Conservation (phyloP, 306 rosid genomes). For the Chamaecrista fasciculata region DNA sequence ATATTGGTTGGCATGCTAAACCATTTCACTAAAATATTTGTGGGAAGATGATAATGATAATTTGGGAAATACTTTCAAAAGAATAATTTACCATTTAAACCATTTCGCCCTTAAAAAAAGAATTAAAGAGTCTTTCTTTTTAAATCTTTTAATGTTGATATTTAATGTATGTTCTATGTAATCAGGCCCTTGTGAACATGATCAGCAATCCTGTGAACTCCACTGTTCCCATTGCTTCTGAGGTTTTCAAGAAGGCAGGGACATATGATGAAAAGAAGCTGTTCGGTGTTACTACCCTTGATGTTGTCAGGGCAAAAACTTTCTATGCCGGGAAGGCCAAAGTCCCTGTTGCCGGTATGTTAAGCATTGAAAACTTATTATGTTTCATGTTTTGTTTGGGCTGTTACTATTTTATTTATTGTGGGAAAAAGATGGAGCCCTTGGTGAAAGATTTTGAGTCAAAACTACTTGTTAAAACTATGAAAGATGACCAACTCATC, state of each 20-base stretch:
- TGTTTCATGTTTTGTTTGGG: not conserved
- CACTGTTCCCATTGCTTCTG: conserved; percentile 97
- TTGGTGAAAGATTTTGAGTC: not conserved
- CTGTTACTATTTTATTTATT: not conserved
- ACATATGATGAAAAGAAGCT: conserved; percentile 75
- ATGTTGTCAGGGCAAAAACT: conserved; percentile 95
- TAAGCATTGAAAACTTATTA: not conserved
- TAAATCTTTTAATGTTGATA: conserved; percentile 6
- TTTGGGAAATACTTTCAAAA: not conserved
- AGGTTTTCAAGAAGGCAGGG: conserved; percentile 95
- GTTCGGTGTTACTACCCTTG: conserved; percentile 99
- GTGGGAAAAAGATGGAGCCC: not conserved
- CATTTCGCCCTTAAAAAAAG: not conserved
- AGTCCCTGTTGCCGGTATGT: conserved; percentile 83
- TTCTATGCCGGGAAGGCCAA: conserved; percentile 96
- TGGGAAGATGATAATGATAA: not conserved
- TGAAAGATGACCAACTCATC: conserved; percentile 8
- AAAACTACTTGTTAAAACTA: not conserved
- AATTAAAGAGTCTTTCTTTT: too few relatives aligned
- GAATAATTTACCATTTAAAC: not conserved
- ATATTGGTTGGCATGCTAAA: not conserved
- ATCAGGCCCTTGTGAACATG: conserved; percentile 91
- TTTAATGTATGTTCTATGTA: conserved; percentile 2
- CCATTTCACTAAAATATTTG: not conserved
- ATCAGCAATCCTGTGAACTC: conserved; percentile 99